Conservation (phyloP, 306 rosid species). For the Geum urbanum region DNA sequence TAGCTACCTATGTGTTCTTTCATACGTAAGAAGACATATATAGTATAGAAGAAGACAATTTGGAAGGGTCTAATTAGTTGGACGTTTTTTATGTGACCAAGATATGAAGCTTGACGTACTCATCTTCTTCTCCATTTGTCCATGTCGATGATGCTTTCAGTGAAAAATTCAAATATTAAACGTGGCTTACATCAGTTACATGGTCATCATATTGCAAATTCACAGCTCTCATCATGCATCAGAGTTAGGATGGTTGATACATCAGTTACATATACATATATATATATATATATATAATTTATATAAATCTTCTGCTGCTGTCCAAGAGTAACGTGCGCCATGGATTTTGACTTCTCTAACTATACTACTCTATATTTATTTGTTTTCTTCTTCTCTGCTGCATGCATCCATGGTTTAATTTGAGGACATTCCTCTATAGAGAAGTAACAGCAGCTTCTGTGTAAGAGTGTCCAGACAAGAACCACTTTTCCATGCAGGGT, state of each 20-base stretch:
- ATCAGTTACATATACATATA: background rate
- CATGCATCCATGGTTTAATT: background rate
- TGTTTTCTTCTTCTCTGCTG: too few relatives aligned
- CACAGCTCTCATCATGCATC: too few relatives aligned
- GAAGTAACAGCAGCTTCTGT: conserved; percentile 24
- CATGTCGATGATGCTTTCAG: background rate
- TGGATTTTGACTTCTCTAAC: background rate
- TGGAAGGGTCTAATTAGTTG: background rate
- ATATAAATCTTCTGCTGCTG: background rate
- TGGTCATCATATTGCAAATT: too few relatives aligned
- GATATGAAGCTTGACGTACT: too few relatives aligned
- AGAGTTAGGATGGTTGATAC: background rate
- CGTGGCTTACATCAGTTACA: background rate
- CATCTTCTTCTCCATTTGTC: background rate
- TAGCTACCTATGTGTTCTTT: background rate
- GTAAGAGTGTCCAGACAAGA: conserved; percentile 33
- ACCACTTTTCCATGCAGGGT: conserved; percentile 31
- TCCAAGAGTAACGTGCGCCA: conserved; percentile 1
- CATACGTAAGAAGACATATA: background rate
- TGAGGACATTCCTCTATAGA: background rate
- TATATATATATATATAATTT: too few relatives aligned
- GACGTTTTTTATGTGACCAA: background rate
- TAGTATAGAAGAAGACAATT: background rate
- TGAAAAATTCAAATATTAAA: background rate
- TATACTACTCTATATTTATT: background rate